Evolutionary conservation across 2,329 filamentous ascomycete species (phyloP).

Genomic region (Pyricularia sp.): DNA sequence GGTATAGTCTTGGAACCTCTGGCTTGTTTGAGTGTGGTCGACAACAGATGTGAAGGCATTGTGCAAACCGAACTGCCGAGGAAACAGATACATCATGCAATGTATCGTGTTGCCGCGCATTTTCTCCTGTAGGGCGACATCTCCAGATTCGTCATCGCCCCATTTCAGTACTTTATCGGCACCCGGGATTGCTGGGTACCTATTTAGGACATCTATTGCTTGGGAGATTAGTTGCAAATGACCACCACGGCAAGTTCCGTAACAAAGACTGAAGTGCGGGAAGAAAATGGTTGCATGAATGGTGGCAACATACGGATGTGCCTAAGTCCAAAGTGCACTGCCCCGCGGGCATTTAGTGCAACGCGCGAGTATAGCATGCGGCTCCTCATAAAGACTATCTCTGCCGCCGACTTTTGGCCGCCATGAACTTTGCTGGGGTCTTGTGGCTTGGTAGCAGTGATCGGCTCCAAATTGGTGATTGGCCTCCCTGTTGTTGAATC

Average conservation of each 20-base stretch:
- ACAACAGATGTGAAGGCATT: slow-evolving; percentile 78
- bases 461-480: slow-evolving; percentile 6
- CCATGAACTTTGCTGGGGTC: background rate
- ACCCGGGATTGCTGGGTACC: slow-evolving; percentile 36
- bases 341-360: slow-evolving; percentile 56
- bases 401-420: slow-evolving; percentile 31
- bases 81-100: slow-evolving; percentile 89
- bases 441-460: background rate
- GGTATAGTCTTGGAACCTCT: slow-evolving; percentile 77
- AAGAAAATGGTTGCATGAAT: background rate
- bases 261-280: background rate
- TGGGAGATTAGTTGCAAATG: background rate
- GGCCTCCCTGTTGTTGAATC: slow-evolving; percentile 5
- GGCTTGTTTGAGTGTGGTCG: slow-evolving; percentile 55
- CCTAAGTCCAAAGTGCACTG: slow-evolving; percentile 64
- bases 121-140: background rate
- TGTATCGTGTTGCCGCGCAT: slow-evolving; percentile 48
- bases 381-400: slow-evolving; percentile 68
- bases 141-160: background rate
- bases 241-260: background rate
- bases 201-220: slow-evolving; percentile 66
- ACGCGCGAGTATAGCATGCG: slow-evolving; percentile 81
- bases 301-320: slow-evolving; percentile 59
- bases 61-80: slow-evolving; percentile 78
- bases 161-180: background rate